Conservation (phyloP, 2,329 filamentous ascomycete species). For the Colletotrichum endophyticum region DNA sequence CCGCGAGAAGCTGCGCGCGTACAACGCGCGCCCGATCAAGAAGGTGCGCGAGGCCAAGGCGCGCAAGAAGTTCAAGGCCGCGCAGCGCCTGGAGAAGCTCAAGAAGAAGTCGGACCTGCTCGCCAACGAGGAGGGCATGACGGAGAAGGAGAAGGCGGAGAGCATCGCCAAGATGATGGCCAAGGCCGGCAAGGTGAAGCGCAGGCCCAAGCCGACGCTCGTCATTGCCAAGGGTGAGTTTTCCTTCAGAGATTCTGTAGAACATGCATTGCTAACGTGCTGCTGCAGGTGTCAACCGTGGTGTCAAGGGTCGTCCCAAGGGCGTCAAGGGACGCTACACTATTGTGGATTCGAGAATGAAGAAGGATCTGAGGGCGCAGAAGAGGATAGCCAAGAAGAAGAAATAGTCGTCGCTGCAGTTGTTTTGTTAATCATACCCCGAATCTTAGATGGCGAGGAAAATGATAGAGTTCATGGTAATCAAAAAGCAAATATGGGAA, state of each 20-base stretch:
- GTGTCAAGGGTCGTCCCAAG: constrained; percentile 83
- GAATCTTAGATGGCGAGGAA: not conserved
- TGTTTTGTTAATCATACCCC: constrained; percentile 6
- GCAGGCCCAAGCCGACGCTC: constrained; percentile 80
- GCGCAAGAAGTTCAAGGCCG: constrained; percentile 95
- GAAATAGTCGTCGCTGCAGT: constrained; percentile 42
- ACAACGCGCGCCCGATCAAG: constrained; percentile 97
- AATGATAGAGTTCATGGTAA: not conserved
- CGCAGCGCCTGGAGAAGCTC: constrained; percentile 88
- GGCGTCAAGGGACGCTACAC: constrained; percentile 97
- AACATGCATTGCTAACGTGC: not conserved
- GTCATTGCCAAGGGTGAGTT: constrained; percentile 79
- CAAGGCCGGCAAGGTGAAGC: constrained; percentile 85
- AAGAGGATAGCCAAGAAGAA: constrained; percentile 80
- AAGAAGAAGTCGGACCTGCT: constrained; percentile 96
- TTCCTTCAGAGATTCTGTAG: too few relatives aligned
- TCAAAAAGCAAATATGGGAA: constrained; percentile 9
- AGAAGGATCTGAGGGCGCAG: constrained; percentile 91
- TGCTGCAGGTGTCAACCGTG: constrained; percentile 65
- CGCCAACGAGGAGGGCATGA: constrained; percentile 88
- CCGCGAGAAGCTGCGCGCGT: constrained; percentile 89
- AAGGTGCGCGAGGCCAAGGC: constrained; percentile 97
- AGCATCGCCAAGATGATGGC: constrained; percentile 82
- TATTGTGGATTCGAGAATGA: constrained; percentile 93
- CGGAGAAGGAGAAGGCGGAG: constrained; percentile 93